phyloP scores from a whole-genome alignment of 148 eudicot species.

The Chenopodium suecicum region DNA sequence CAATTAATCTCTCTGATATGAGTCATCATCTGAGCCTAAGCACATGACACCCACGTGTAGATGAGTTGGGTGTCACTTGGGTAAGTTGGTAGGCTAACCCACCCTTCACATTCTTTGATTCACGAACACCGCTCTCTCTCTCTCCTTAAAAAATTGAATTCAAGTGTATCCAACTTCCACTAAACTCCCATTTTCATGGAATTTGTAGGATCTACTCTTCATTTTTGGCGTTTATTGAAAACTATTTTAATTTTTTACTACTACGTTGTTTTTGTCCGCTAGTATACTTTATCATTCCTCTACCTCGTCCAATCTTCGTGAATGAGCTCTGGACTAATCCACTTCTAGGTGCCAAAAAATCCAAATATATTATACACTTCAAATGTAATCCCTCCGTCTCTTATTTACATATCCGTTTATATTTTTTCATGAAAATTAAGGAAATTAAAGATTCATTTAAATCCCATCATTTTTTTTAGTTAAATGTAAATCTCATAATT shows the following conservation, averaged over 20 bases:
- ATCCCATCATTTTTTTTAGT: too few relatives aligned
- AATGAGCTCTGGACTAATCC: too few relatives aligned
- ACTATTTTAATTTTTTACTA: neutral
- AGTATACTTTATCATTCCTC: too few relatives aligned
- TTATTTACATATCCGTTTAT: too few relatives aligned
- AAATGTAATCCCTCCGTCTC: too few relatives aligned
- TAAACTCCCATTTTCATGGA: constrained; percentile 12
- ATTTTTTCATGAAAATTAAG: too few relatives aligned
- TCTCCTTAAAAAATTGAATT: neutral
- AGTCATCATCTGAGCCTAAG: constrained; percentile 43
- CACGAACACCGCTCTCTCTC: neutral
- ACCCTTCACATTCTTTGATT: neutral
- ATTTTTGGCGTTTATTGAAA: neutral
- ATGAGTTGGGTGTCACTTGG: constrained; percentile 41
- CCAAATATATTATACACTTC: too few relatives aligned
- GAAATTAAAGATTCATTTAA: too few relatives aligned
- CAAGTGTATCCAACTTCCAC: neutral
- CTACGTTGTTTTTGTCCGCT: neutral
- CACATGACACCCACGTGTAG: constrained; percentile 55
- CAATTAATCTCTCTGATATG: neutral
- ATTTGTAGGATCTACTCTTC: neutral
- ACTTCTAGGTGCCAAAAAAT: too few relatives aligned
- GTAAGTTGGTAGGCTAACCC: constrained; percentile 12
- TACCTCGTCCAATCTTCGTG: too few relatives aligned
- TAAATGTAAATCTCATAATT: too few relatives aligned